Conservation (phyloP, 176 grass and related monocot species). For the Leersia perrieri region DNA sequence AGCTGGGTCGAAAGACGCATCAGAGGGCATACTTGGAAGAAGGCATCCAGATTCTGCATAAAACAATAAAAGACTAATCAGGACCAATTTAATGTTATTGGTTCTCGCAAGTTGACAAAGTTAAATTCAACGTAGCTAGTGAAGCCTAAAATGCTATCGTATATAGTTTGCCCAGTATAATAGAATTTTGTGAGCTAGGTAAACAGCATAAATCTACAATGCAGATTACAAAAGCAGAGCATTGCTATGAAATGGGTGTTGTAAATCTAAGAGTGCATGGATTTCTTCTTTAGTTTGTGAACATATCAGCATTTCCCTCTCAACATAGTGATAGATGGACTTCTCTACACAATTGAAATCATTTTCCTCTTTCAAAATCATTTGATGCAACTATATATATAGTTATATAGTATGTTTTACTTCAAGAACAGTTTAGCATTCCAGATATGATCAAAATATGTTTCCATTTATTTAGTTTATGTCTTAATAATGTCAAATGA, state of each 20-base stretch:
- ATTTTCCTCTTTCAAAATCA: background rate
- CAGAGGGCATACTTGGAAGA: slow-evolving; percentile 92
- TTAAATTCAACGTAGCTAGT: background rate
- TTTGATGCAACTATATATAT: background rate
- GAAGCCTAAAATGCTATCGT: background rate
- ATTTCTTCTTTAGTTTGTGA: slow-evolving; percentile 1
- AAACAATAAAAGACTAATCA: slow-evolving; percentile 25
- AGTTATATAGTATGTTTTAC: too few species aligned
- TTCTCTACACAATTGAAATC: background rate
- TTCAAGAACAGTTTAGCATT: background rate
- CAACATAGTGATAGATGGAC: background rate
- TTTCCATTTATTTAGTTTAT: background rate
- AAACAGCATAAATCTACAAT: slow-evolving; percentile 24
- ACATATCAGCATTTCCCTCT: slow-evolving; percentile 5
- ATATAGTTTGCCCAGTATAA: background rate
- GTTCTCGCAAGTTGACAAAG: background rate
- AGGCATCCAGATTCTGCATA: slow-evolving; percentile 90
- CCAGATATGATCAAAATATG: background rate
- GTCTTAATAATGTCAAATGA: background rate
- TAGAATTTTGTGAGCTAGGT: slow-evolving; percentile 6
- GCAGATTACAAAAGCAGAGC: background rate
- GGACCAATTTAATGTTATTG: background rate
- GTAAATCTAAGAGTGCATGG: background rate
- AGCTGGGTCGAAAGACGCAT: slow-evolving; percentile 74
- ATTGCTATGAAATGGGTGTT: background rate